Base-by-base conservation (phyloP, 2,329 filamentous ascomycete genomes). In the Fusarium xylarioides region DNA sequence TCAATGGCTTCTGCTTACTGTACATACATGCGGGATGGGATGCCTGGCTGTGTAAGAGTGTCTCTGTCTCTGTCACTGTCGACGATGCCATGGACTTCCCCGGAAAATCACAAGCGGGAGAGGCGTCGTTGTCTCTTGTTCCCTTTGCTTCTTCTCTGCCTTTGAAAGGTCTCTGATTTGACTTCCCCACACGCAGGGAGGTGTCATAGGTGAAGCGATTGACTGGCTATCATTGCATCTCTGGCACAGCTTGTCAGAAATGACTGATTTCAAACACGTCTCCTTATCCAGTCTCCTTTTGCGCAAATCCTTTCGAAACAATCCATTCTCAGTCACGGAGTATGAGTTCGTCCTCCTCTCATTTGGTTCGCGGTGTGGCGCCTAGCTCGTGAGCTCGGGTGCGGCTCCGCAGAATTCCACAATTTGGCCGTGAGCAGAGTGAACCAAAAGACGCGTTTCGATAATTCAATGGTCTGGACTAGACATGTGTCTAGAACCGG, bases 341-440 rank as follows among this genome's bases (percentile, higher is more conserved):
- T 23, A 16, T 43, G 35, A 59, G 23, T 19, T 40, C 55, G 38
- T 35, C 11, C 34, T 34, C 35, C 21, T 47, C 37, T 44, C 28
- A 35, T 30, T 40, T 35, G 34, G 26, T 18, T 26, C 50, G 32
- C n/a, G 23, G 38, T 28, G 66, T 68, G 64, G 49, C 64, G 64
- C 64, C 42, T 56, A 67, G 57, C 38, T 61, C 44, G 37, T 58
- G 42, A 47, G 61, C 60, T 30, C 56, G 38, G 40, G 32, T 76
- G 74, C 75, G 75, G 74, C 74, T 77, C 74, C 75, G 75, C 75
- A 68, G 46, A 35, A 49, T 67, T 76, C 69, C 66, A 74, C 57
- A 65, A 64, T 58, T 64, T 58, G 52, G 56, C 70, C 71, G 50
- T 44, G 49, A 55, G 43, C 42, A n/a, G 52, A 38, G n/a, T 40